Evolutionary conservation across 164 flowering plant species (phyloP).

Genomic region (Litsea cubeba): DNA sequence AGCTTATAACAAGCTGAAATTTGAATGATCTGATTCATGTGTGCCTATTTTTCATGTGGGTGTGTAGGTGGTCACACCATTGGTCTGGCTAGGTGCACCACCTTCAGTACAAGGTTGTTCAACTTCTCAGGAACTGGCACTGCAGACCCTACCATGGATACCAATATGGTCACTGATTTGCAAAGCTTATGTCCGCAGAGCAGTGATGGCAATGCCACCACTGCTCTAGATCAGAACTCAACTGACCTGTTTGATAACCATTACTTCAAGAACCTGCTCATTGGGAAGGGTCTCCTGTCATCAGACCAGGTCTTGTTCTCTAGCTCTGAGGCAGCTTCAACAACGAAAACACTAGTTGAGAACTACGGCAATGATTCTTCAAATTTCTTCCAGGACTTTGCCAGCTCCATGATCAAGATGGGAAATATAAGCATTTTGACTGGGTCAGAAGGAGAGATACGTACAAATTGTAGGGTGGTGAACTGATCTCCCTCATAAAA

Average conservation of each 20-base stretch:
- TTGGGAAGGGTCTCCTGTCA: conserved; percentile 51
- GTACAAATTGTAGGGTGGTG: conserved; percentile 59
- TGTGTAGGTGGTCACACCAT: conserved; percentile 70
- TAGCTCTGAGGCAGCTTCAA: conserved; percentile 32
- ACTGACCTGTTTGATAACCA: conserved; percentile 70
- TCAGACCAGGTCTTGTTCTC: conserved; percentile 67
- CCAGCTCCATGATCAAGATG: conserved; percentile 69
- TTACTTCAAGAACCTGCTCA: conserved; percentile 64
- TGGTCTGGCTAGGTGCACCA: conserved; percentile 58
- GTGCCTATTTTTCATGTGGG: background rate
- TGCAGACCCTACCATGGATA: conserved; percentile 55
- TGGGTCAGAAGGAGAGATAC: conserved; percentile 54
- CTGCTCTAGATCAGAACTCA: conserved; percentile 58
- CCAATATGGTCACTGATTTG: conserved; percentile 35
- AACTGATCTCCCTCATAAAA: conserved; percentile 19
- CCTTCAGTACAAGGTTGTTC: conserved; percentile 54
- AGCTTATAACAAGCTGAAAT: background rate
- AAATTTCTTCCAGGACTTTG: conserved; percentile 52
- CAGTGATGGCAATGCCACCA: conserved; percentile 52
- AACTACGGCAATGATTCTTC: conserved; percentile 34
- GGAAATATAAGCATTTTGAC: conserved; percentile 56
- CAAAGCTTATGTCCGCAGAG: conserved; percentile 49
- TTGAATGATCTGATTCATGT: background rate
- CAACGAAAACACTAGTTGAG: conserved; percentile 46
- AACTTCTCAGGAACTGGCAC: conserved; percentile 56